A percentile compares a stretch with the other conserved stretches of the same genome.
phyloP scores from a whole-genome alignment of 371 early-diverging fungal genomes.

The Fennellomyces sp. region DNA sequence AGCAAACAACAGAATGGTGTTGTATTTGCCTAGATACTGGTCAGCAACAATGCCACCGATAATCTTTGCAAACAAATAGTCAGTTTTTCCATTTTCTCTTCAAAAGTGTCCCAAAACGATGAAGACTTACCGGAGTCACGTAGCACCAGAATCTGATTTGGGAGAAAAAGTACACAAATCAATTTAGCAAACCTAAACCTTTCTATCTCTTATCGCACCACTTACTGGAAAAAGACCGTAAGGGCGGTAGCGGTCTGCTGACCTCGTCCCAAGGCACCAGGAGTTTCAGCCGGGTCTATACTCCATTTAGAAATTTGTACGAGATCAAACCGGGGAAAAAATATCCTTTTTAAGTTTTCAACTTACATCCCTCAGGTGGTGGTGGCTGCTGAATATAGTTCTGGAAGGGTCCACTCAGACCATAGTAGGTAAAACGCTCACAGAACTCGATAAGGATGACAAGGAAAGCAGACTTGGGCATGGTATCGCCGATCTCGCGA shows the following conservation, averaged over 20 bases:
- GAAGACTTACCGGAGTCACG: constrained; percentile 62
- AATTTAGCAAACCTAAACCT: not conserved
- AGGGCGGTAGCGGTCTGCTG: constrained; percentile 72
- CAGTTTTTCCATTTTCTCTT: not conserved
- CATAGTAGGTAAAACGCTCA: constrained; percentile 80
- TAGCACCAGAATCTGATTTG: constrained; percentile 68
- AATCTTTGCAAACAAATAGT: not conserved
- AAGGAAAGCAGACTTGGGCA: constrained; percentile 59
- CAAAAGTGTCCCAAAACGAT: not conserved
- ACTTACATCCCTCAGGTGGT: constrained; percentile 42
- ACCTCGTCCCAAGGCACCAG: constrained; percentile 49
- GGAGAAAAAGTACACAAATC: not conserved
- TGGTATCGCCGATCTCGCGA: constrained; percentile 51
- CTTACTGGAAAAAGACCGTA: constrained; percentile 68
- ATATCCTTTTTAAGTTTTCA: not conserved
- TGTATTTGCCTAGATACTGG: constrained; percentile 81
- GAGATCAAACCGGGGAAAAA: not conserved
- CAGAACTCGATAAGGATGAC: constrained; percentile 78
- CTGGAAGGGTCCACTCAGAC: constrained; percentile 63
- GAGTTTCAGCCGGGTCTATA: constrained; percentile 44
- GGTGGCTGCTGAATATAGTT: constrained; percentile 62
- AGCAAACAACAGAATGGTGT: constrained; percentile 74
- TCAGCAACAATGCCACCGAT: constrained; percentile 84
- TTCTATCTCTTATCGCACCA: not conserved
- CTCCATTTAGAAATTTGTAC: not conserved